These are phyloP conservation scores for Earliella scabrosa DNA, from an alignment of 1,284 basidiomycete genomes.

Conservation along the genomic window DNA sequence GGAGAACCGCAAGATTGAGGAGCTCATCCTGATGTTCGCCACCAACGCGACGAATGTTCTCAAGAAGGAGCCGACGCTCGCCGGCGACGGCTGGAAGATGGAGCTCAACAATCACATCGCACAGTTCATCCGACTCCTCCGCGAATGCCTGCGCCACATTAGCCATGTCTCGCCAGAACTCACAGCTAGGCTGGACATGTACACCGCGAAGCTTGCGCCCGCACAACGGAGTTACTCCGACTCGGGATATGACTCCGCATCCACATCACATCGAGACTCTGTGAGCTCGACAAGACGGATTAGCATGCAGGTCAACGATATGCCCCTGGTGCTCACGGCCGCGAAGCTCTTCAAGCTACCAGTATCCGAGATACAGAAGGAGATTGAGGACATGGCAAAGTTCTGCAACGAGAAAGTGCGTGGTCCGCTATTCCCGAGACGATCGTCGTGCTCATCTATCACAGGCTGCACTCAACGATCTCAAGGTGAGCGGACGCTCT, in stretches of 20 bases:
- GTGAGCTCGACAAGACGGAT: constrained; percentile 43
- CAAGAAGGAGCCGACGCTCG: constrained; percentile 80
- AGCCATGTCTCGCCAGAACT: constrained; percentile 86
- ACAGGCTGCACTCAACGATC: constrained; percentile 81
- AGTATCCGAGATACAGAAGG: constrained; percentile 69
- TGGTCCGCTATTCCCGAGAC: background rate
- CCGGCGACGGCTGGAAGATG: constrained; percentile 87
- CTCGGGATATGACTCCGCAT: constrained; percentile 71
- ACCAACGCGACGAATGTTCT: constrained; percentile 86
- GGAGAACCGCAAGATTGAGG: constrained; percentile 96
- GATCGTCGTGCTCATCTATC: constrained; percentile 6
- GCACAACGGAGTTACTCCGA: constrained; percentile 50
- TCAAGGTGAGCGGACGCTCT: constrained; percentile 61
- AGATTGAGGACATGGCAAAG: constrained; percentile 72
- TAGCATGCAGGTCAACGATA: constrained; percentile 64
- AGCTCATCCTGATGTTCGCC: constrained; percentile 95
- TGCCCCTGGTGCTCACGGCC: constrained; percentile 77
- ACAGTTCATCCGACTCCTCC: constrained; percentile 84
- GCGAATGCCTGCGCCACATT: constrained; percentile 75
- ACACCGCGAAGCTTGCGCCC: constrained; percentile 80
- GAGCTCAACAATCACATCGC: constrained; percentile 93
- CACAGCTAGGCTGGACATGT: constrained; percentile 79
- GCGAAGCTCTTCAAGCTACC: constrained; percentile 78
- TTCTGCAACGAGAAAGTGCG: constrained; percentile 82
- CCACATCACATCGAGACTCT: constrained; percentile 60